A percentile compares a stretch with the other conserved stretches of the same genome.
These are phyloP conservation scores for Malassezia vespertilionis DNA, from an alignment of 1,284 basidiomycete species.

Conservation along the genomic window DNA sequence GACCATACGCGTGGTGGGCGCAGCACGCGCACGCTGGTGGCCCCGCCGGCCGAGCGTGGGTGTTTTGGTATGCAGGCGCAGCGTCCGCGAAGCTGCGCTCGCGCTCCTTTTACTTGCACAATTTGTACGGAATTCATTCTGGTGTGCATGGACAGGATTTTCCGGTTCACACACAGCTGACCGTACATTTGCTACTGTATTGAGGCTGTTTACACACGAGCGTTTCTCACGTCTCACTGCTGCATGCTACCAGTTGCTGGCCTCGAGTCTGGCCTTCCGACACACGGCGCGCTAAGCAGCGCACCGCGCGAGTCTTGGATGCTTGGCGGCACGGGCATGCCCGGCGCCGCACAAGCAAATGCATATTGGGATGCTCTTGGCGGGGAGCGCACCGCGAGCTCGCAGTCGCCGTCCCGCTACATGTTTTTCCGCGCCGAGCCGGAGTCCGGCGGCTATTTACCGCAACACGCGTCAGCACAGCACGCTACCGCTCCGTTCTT, in stretches of 20 bases:
- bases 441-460: neutral
- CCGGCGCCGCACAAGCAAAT: neutral
- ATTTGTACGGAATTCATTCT: no score
- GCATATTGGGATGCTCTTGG: slow-evolving; percentile 13
- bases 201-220: no score
- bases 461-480: neutral
- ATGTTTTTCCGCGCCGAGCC: slow-evolving; percentile 13
- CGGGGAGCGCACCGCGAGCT: neutral
- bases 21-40: no score
- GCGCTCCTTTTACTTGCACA: no score
- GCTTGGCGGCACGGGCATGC: neutral
- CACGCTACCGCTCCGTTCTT: neutral
- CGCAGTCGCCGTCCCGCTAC: slow-evolving; percentile 12
- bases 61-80: no score
- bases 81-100: no score
- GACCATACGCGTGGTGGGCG: slow-evolving; percentile 8
- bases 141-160: no score
- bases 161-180: no score
- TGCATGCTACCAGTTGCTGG: slow-evolving; percentile 1
- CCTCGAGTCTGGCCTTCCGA: no score
- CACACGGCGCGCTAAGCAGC: neutral
- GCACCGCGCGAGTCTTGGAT: slow-evolving; percentile 3
- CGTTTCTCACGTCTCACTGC: no score
- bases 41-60: no score
- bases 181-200: no score